Conservation (phyloP, 805 yeast genomes). For the Myxozyma neotropica region DNA sequence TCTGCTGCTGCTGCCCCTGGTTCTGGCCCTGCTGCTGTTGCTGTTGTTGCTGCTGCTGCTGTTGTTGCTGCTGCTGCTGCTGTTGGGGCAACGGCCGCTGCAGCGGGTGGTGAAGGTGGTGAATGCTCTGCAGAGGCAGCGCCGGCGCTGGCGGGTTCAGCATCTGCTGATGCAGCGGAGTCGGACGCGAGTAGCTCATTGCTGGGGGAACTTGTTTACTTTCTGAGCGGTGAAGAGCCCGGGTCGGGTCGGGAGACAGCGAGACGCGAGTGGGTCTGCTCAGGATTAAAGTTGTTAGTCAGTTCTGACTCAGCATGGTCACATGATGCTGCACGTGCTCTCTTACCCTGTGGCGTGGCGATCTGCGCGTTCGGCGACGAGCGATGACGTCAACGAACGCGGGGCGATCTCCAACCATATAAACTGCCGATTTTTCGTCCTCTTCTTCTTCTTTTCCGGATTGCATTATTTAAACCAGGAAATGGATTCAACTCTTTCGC, state of each 20-base stretch:
- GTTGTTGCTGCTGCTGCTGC: slow-evolving; percentile 5
- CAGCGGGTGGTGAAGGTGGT: slow-evolving; percentile 11
- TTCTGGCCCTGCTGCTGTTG: too few species aligned
- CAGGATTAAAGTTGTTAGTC: background rate
- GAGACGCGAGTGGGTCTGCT: background rate
- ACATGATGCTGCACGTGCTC: background rate
- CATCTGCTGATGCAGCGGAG: slow-evolving; percentile 29
- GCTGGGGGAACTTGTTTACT: background rate
- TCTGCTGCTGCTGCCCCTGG: slow-evolving; percentile 5
- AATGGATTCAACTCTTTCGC: slow-evolving; percentile 18
- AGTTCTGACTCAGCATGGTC: background rate
- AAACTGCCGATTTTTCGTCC: too few species aligned
- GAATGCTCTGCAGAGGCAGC: slow-evolving; percentile 12
- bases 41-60: slow-evolving; percentile 5
- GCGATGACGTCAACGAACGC: background rate
- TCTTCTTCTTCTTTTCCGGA: background rate
- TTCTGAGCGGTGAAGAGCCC: slow-evolving; percentile 5
- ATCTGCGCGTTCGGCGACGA: background rate
- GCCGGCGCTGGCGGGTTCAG: slow-evolving; percentile 18
- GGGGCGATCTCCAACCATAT: background rate
- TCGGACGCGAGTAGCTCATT: slow-evolving; percentile 29
- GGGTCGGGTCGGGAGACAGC: slow-evolving; percentile 3
- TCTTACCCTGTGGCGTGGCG: background rate
- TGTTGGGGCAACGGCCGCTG: slow-evolving; percentile 7
- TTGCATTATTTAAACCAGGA: background rate